phyloP scores from a whole-genome alignment of 305 asterid genomes.

The Nicotiana rustica region DNA sequence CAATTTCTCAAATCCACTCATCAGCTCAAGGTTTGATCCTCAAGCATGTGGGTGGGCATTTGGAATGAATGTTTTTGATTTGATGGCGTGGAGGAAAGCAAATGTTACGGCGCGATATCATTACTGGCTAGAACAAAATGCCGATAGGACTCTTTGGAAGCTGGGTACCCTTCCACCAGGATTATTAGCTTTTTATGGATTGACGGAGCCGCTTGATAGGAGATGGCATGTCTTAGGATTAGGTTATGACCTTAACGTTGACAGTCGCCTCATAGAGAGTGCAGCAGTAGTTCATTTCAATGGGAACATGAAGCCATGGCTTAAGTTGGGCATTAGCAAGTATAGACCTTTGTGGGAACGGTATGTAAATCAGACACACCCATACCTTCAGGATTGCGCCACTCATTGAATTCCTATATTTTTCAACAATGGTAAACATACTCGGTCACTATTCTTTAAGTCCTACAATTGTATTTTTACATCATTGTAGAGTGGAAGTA shows the following conservation, averaged over 20 bases:
- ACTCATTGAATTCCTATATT: constrained; percentile 35
- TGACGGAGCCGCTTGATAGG: constrained; percentile 75
- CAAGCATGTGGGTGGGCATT: constrained; percentile 86
- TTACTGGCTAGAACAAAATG: constrained; percentile 73
- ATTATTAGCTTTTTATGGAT: constrained; percentile 68
- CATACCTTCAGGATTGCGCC: constrained; percentile 43
- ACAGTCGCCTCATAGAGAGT: constrained; percentile 63
- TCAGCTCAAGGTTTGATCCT: constrained; percentile 63
- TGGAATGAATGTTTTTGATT: constrained; percentile 73
- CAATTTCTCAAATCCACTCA: constrained; percentile 75
- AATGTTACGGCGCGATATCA: constrained; percentile 69
- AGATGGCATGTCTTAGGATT: constrained; percentile 83
- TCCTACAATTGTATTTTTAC: constrained; percentile 34
- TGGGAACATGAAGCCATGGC: constrained; percentile 85
- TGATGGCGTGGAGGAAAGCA: constrained; percentile 68
- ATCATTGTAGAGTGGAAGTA: constrained; percentile 38
- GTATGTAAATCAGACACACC: constrained; percentile 43
- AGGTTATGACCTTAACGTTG: constrained; percentile 70
- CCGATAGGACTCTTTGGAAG: constrained; percentile 71
- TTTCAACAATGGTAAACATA: constrained; percentile 24
- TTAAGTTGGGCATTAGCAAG: constrained; percentile 73
- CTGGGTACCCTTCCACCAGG: constrained; percentile 85
- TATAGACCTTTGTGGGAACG: constrained; percentile 67
- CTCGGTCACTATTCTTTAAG: constrained; percentile 15
- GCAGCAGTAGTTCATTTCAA: constrained; percentile 84